These are phyloP conservation scores for Globisporangium middletonii DNA, from an alignment of 352 stramenopile species.

Conservation along the genomic window DNA sequence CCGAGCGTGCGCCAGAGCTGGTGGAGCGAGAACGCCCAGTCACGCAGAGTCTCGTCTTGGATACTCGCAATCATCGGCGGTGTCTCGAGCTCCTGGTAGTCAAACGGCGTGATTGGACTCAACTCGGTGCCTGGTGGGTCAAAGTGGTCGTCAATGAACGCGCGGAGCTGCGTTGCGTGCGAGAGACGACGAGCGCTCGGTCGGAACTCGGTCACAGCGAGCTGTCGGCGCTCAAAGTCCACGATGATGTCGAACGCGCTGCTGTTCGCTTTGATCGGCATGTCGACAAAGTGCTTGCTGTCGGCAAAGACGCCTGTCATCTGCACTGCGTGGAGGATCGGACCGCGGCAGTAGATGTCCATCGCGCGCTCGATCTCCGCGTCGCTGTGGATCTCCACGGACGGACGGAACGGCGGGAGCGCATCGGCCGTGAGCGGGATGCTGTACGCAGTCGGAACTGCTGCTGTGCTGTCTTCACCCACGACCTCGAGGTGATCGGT, in stretches of 20 bases:
- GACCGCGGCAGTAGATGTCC: conserved; percentile 72
- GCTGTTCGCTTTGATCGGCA: conserved; percentile 84
- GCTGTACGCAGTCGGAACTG: not conserved
- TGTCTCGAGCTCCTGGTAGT: conserved; percentile 47
- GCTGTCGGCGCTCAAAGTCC: conserved; percentile 50
- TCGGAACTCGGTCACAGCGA: conserved; percentile 52
- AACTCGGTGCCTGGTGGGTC: conserved; percentile 73
- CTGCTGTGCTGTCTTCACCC: not conserved
- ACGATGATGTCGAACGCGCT: conserved; percentile 62
- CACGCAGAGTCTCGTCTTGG: conserved; percentile 34
- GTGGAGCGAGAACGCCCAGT: conserved; percentile 71
- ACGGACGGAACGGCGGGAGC: conserved; percentile 8
- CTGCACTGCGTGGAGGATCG: conserved; percentile 64
- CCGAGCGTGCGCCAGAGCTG: conserved; percentile 70
- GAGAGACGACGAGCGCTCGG: conserved; percentile 6
- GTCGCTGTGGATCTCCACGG: conserved; percentile 23
- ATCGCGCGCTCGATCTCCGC: conserved; percentile 49
- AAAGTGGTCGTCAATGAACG: conserved; percentile 82
- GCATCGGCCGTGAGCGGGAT: not conserved
- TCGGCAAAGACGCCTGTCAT: conserved; percentile 79
- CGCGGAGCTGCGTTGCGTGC: conserved; percentile 37
- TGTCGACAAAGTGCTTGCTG: conserved; percentile 92
- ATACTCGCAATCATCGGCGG: conserved; percentile 56
- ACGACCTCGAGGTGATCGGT: not conserved
- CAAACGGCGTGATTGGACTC: conserved; percentile 54